These are phyloP conservation scores for Melocanna baccifera DNA, from an alignment of 176 grass and related monocot species.

Conservation along the genomic window DNA sequence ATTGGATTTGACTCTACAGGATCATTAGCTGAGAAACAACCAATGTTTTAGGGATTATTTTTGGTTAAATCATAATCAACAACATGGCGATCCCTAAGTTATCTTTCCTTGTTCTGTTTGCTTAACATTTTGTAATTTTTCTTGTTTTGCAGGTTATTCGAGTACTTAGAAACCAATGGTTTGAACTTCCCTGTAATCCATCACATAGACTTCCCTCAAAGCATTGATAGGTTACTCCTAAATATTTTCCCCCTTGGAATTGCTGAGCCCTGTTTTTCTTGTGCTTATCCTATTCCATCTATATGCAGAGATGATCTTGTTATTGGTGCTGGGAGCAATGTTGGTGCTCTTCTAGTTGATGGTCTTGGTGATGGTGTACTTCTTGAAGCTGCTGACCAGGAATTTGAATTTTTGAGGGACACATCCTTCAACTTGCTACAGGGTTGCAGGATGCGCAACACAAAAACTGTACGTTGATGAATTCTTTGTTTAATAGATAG, in stretches of 20 bases:
- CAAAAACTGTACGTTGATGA: slow-evolving; percentile 76
- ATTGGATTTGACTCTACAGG: background rate
- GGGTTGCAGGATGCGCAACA: slow-evolving; percentile 99
- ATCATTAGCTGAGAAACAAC: background rate
- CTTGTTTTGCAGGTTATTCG: slow-evolving; percentile 71
- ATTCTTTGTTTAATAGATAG: background rate
- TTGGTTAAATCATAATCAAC: slow-evolving; percentile 9
- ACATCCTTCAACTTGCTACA: slow-evolving; percentile 98
- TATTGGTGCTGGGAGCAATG: slow-evolving; percentile 76
- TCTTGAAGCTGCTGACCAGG: slow-evolving; percentile 76
- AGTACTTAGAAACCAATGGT: slow-evolving; percentile 68
- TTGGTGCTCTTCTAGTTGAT: slow-evolving; percentile 89
- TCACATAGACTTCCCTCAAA: slow-evolving; percentile 76
- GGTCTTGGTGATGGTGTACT: slow-evolving; percentile 90
- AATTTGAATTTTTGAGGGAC: slow-evolving; percentile 85
- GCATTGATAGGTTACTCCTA: slow-evolving; percentile 46
- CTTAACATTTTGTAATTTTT: slow-evolving; percentile 17
- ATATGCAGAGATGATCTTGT: slow-evolving; percentile 83
- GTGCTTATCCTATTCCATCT: slow-evolving; percentile 35
- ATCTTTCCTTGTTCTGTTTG: background rate
- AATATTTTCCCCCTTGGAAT: background rate
- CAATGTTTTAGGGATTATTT: background rate
- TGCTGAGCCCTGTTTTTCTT: background rate
- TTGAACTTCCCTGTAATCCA: slow-evolving; percentile 93
- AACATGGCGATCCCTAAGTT: background rate